Evolutionary conservation across 2,329 filamentous ascomycete genomes (phyloP).

Genomic region (Hypoxylon sp.): DNA sequence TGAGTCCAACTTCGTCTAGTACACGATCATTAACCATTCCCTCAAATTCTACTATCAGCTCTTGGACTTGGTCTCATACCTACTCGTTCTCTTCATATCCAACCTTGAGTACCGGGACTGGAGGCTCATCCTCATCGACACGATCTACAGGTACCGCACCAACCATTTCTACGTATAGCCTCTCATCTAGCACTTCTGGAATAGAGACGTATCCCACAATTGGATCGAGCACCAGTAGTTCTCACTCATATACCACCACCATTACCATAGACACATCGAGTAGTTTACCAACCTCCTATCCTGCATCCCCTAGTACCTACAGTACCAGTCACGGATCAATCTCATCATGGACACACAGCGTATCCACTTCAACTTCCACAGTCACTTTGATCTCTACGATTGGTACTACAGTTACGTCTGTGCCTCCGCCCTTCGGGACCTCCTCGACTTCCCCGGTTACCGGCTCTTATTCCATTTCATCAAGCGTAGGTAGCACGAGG

Average conservation of each 20-base stretch:
- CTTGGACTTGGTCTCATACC: conserved; percentile 42
- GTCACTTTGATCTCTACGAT: conserved; percentile 11
- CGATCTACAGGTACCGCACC: conserved; percentile 6
- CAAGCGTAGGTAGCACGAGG: conserved; percentile 19
- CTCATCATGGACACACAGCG: conserved; percentile 28
- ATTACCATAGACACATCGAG: conserved; percentile 36
- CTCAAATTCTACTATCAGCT: conserved; percentile 36
- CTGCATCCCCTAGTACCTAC: conserved; percentile 18
- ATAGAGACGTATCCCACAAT: conserved; percentile 12
- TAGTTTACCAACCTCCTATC: conserved; percentile 7
- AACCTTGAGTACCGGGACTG: conserved; percentile 18
- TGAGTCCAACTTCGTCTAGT: conserved; percentile 13
- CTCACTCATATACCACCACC: conserved; percentile 34
- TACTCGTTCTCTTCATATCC: conserved; percentile 31
- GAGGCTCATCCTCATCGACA: conserved; percentile 1
- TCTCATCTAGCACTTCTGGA: conserved; percentile 15
- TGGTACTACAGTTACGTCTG: conserved; percentile 12
- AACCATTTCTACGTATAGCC: conserved; percentile 13
- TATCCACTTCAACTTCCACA: conserved; percentile 18
- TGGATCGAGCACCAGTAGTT: conserved; percentile 14
- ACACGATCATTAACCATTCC: conserved; percentile 21
- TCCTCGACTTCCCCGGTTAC: conserved; percentile 32
- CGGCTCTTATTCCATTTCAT: conserved; percentile 20
- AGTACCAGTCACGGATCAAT: conserved; percentile 28
- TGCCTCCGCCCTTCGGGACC: conserved; percentile 16